Evolutionary conservation across 768 basidiomycete species (phyloP), one percentile per base, ranked within the genome.

Genomic region (Pleurotus citrinopileatus): DNA sequence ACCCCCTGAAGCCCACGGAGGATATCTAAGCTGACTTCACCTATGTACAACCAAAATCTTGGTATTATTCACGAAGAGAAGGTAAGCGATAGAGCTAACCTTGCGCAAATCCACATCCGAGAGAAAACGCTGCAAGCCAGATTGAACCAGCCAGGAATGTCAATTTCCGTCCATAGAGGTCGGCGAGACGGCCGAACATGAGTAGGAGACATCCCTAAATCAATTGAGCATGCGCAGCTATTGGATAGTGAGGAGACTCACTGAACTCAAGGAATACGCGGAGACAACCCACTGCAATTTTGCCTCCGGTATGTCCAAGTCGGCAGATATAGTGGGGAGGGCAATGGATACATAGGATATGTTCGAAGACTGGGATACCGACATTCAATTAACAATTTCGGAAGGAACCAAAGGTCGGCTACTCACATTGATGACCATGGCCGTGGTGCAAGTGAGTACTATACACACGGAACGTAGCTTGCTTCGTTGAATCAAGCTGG

Each of bases 1-100:
- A 87, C 70, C 2, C 94, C 94, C 58, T 93, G 88, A 15, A 92
- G 65, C 0, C 79, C 94, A 54, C 94, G 78, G 12, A 94, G 73
- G 13, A 94, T 67, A 85, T 80, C 29, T 96, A 69, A 0, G 80
- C 78, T 6, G 86, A 66, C 6, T 77, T 73, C 80, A 82, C 72
- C n/a, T n/a, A n/a, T n/a, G n/a, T n/a, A n/a, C n/a, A n/a, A n/a
- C n/a, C n/a, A n/a, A n/a, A n/a, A n/a, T n/a, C n/a, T n/a, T n/a
- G n/a, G n/a, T n/a, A n/a, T n/a, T n/a, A n/a, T n/a, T n/a, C n/a
- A n/a, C n/a, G n/a, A n/a, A n/a, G n/a, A n/a, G n/a, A n/a, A n/a
- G n/a, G n/a, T n/a, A n/a, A n/a, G n/a, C n/a, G n/a, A n/a, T n/a
- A n/a, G n/a, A n/a, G n/a, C n/a, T n/a, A n/a, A n/a, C n/a, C n/a